Percentiles rank a stretch among this genome's conserved stretches.
Evolutionary conservation across 140 eudicot genomes (phyloP).

Genomic region (Flaveria floridana): DNA sequence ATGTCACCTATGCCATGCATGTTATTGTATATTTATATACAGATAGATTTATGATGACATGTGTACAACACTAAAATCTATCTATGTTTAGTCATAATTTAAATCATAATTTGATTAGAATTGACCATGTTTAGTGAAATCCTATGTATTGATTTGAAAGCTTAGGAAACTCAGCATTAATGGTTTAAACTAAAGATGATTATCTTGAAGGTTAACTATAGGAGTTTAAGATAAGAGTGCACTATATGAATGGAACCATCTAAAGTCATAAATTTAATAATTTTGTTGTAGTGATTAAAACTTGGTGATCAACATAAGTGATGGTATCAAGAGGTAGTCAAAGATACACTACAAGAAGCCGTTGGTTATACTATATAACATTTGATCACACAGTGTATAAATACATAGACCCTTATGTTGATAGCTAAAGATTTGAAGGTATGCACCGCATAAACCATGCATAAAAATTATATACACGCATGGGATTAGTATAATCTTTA

Average conservation of each 20-base stretch:
- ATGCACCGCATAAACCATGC: not conserved
- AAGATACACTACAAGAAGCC: not conserved
- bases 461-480: no score
- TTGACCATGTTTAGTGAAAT: not conserved
- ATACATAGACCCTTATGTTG: not conserved
- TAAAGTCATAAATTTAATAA: not conserved
- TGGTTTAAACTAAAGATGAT: not conserved
- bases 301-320: not conserved
- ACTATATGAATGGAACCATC: not conserved
- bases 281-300: not conserved
- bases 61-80: not conserved
- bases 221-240: not conserved
- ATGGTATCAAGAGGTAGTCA: not conserved
- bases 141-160: not conserved
- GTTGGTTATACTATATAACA: not conserved
- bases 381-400: not conserved
- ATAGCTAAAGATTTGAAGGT: not conserved
- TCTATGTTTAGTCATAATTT: not conserved
- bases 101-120: not conserved
- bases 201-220: not conserved
- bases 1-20: not conserved
- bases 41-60: not conserved
- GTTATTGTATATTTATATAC: not conserved
- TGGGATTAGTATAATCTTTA: no score
- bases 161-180: not conserved